These are phyloP conservation scores for Erucastrum elatum DNA, from an alignment of 345 rosid species.

Conservation along the genomic window DNA sequence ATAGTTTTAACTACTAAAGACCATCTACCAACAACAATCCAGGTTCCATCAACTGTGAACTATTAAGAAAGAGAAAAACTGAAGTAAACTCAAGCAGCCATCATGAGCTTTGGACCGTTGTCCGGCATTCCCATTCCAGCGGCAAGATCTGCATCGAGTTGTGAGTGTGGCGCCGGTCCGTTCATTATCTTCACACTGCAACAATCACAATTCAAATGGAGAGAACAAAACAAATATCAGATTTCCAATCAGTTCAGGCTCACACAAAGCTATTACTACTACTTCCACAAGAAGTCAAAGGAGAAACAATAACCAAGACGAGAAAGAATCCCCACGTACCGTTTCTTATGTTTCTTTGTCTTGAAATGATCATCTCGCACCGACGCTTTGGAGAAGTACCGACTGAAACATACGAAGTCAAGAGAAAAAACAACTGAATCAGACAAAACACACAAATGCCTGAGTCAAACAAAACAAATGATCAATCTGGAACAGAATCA, in stretches of 20 bases:
- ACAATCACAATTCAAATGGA: slow-evolving; percentile 7
- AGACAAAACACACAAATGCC: neutral
- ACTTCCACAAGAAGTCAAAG: neutral
- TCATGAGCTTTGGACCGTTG: slow-evolving; percentile 73
- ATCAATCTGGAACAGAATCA: neutral
- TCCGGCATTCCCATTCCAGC: slow-evolving; percentile 98
- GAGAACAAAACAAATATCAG: too few relatives aligned
- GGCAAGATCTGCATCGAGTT: slow-evolving; percentile 92
- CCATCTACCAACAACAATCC: neutral
- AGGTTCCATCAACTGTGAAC: neutral
- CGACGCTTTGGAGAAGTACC: slow-evolving; percentile 63
- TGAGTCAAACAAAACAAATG: neutral
- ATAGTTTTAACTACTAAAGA: neutral
- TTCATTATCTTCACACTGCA: slow-evolving; percentile 74
- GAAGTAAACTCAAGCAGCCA: slow-evolving; percentile 29
- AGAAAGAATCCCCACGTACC: slow-evolving; percentile 42
- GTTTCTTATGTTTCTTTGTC: slow-evolving; percentile 90
- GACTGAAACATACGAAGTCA: slow-evolving; percentile 48
- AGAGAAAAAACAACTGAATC: neutral
- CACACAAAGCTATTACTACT: too few relatives aligned
- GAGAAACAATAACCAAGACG: neutral
- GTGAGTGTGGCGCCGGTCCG: slow-evolving; percentile 89
- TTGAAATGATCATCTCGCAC: slow-evolving; percentile 86
- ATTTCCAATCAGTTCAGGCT: too few relatives aligned
- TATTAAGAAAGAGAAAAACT: neutral